A percentile compares a stretch with the other conserved stretches of the same genome.
phyloP scores from a whole-genome alignment of 495 filamentous ascomycete genomes.

The Penicillium nucicola region DNA sequence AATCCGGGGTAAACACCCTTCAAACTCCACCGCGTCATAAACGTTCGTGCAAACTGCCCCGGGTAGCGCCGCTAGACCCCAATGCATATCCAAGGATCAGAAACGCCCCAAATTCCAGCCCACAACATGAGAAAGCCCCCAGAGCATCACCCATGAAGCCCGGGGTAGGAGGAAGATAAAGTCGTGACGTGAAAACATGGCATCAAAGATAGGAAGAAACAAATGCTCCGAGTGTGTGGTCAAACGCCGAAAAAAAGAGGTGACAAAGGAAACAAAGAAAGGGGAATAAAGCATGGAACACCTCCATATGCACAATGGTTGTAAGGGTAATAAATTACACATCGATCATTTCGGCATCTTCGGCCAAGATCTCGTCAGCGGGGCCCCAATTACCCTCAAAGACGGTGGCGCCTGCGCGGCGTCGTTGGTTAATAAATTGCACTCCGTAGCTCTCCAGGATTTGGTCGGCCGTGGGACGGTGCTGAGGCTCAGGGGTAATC shows the following conservation, averaged over 20 bases:
- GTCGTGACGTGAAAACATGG: conserved; percentile 23
- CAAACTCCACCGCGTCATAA: conserved; percentile 24
- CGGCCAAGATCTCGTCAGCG: conserved; percentile 64
- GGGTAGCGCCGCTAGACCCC: not conserved
- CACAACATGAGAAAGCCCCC: conserved; percentile 16
- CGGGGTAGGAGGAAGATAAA: conserved; percentile 22
- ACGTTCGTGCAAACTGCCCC: conserved; percentile 5
- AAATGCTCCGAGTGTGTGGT: conserved; percentile 14
- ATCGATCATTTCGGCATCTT: conserved; percentile 73
- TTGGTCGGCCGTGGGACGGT: conserved; percentile 71
- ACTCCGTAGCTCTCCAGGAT: conserved; percentile 66
- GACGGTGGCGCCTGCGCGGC: conserved; percentile 80
- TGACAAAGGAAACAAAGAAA: conserved; percentile 36
- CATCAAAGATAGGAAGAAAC: conserved; percentile 18
- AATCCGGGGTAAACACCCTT: conserved; percentile 18
- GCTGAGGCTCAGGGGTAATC: conserved; percentile 70
- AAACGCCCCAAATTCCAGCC: conserved; percentile 7
- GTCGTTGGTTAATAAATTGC: conserved; percentile 69
- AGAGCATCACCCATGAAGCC: conserved; percentile 21
- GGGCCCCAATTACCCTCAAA: conserved; percentile 97
- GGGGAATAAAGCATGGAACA: conserved; percentile 28
- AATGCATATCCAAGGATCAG: conserved; percentile 11
- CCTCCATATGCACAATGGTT: conserved; percentile 39
- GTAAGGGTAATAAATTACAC: conserved; percentile 45
- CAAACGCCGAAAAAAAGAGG: conserved; percentile 30